Base-by-base conservation (phyloP, 192 early-diverging fungal species). In the Gigaspora rosea region DNA sequence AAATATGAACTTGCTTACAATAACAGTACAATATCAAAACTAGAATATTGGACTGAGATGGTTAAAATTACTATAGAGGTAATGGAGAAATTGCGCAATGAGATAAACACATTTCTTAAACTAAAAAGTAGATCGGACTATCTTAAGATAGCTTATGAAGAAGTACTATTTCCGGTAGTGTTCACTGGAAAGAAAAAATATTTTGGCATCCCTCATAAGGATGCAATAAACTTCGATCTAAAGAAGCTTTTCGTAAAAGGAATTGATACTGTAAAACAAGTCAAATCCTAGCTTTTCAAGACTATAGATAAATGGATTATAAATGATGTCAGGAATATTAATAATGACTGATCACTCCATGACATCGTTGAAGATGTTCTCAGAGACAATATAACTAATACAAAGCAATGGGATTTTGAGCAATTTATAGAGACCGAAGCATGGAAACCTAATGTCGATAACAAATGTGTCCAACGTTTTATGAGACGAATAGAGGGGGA, bases 171-270 rank as follows among this genome's bases (percentile, higher is more conserved):
- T 69, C 46, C 48, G 1, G 48, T 72, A 36, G 50, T 27, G 10
- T 72, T 72, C 56, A 72, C 51, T 33, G 70, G 51, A 36, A 72
- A 72, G 50, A 72, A 72, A 72, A 72, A 72, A 56, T 56, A 52
- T 35, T 56, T 41, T 32, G 20, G 70, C 36, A 13, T 72, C 3
- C 7, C 18, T 10, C 51, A 72, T 72, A 57, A 6, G 35, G 33
- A 32, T 9, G 18, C 54, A 20, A 0, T 32, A 11, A 52, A 72
- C 35, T 72, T 72, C 32, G 27, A 62, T n/a, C n/a, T n/a, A 27
- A 33, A 72, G 4, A 20, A 36, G 33, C 54, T 22, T 41, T 41
- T 41, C 36, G 5, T 41, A 3, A 2, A 5, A 41, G 36, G 5
- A 41, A 5, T 41, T 41, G 51, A 72, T 0, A 27, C 27, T 72